Percentiles rank a stretch among this genome's conserved stretches.
phyloP scores from a whole-genome alignment of 2,329 filamentous ascomycete species.

The Claviceps sp. region DNA sequence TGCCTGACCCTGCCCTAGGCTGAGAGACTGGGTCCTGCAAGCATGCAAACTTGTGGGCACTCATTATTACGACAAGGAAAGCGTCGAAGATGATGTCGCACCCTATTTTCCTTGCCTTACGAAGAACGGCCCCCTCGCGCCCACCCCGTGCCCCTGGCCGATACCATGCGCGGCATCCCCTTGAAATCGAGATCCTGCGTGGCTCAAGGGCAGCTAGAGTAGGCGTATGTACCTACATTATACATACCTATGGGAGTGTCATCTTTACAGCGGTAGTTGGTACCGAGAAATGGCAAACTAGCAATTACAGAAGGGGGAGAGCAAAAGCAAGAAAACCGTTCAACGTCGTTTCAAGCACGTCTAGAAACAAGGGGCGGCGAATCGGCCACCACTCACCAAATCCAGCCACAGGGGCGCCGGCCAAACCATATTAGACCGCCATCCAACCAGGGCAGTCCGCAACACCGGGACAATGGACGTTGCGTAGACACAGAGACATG shows the following conservation, averaged over 20 bases:
- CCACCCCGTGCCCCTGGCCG: too few species aligned
- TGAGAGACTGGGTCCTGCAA: not conserved
- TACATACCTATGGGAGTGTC: too few species aligned
- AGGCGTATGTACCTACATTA: too few species aligned
- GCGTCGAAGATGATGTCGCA: not conserved
- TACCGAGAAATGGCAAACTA: too few species aligned
- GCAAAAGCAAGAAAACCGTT: not conserved
- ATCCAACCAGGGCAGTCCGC: slow-evolving; percentile 1
- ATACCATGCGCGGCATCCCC: too few species aligned
- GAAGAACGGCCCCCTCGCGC: too few species aligned
- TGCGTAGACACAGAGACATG: not conserved
- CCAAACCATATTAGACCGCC: not conserved
- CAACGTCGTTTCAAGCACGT: not conserved
- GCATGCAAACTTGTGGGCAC: not conserved
- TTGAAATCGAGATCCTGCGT: too few species aligned
- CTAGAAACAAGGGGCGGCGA: not conserved
- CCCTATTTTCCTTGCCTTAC: not conserved
- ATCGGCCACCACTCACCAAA: not conserved
- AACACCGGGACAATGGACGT: slow-evolving; percentile 1
- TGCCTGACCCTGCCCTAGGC: not conserved
- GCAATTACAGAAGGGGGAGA: not conserved
- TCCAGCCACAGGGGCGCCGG: not conserved
- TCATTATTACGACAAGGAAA: not conserved
- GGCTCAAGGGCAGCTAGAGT: too few species aligned
- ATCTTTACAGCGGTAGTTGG: too few species aligned